Percentiles rank a stretch among this genome's conserved stretches.
phyloP scores from a whole-genome alignment of 164 flowering plant genomes.

The Saururus chinensis region DNA sequence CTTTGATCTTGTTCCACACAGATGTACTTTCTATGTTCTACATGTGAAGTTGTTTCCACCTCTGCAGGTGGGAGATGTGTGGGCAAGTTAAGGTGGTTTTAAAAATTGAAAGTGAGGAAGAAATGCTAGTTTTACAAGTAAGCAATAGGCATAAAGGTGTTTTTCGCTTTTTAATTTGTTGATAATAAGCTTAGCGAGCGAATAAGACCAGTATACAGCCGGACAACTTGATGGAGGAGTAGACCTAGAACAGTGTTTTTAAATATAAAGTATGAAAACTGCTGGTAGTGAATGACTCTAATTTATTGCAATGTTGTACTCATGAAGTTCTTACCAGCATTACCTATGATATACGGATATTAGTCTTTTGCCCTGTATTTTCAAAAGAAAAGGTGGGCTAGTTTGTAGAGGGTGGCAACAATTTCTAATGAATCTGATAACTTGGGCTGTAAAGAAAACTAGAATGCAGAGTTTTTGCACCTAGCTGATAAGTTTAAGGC shows the following conservation, averaged over 20 bases:
- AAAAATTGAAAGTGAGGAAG: slow-evolving; percentile 86
- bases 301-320: no score
- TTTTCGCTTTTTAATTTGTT: no score
- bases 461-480: no score
- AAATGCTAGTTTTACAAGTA: slow-evolving; percentile 77
- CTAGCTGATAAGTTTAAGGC: no score
- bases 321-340: no score
- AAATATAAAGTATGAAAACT: not conserved
- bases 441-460: no score
- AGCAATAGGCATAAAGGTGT: not conserved
- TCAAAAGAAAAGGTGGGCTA: no score
- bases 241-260: not conserved
- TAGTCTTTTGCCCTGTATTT: no score
- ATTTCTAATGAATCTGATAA: no score
- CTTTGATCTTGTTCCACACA: not conserved
- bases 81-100: slow-evolving; percentile 98
- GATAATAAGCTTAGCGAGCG: not conserved
- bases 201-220: not conserved
- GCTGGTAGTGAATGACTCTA: not conserved
- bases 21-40: not conserved
- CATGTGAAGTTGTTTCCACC: not conserved
- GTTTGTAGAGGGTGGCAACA: no score
- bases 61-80: slow-evolving; percentile 94
- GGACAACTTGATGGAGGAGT: not conserved
- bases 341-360: no score